Conservation (phyloP, 208 protist genomes). For the Trypanosoma boissoni region DNA sequence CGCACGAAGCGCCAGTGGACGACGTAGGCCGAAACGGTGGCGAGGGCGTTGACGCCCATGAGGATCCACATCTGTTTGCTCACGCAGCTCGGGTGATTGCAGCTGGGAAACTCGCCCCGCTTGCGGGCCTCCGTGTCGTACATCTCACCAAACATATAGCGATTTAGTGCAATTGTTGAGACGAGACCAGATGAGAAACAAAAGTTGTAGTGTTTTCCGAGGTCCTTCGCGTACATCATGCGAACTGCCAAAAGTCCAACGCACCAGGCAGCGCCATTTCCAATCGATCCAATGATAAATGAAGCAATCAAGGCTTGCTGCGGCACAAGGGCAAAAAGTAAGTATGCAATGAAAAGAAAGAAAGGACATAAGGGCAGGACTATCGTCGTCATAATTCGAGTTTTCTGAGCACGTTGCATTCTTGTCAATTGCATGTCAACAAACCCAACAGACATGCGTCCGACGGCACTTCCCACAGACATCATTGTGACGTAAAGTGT, state of each 20-base stretch:
- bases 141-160: slow-evolving; percentile 79
- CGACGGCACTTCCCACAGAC: slow-evolving; percentile 64
- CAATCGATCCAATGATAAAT: slow-evolving; percentile 57
- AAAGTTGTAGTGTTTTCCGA: slow-evolving; percentile 87
- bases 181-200: slow-evolving; percentile 64
- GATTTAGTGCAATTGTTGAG: slow-evolving; percentile 68
- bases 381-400: slow-evolving; percentile 43
- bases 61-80: slow-evolving; percentile 69
- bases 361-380: slow-evolving; percentile 41
- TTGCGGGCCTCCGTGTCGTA: slow-evolving; percentile 49
- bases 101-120: slow-evolving; percentile 30
- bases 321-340: slow-evolving; percentile 60
- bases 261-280: slow-evolving; percentile 64
- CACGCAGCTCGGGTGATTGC: slow-evolving; percentile 49
- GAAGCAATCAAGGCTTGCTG: slow-evolving; percentile 46
- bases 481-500: slow-evolving; percentile 68
- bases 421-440: slow-evolving; percentile 54
- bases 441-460: slow-evolving; percentile 47
- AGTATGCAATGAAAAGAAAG: slow-evolving; percentile 39
- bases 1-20: slow-evolving; percentile 57
- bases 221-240: slow-evolving; percentile 66
- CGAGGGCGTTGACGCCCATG: slow-evolving; percentile 59
- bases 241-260: slow-evolving; percentile 48
- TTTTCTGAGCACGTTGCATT: slow-evolving; percentile 25
- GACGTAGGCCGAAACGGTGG: slow-evolving; percentile 26